phyloP scores from a whole-genome alignment of 306 rosid genomes.

The Pterocarpus santalinus region DNA sequence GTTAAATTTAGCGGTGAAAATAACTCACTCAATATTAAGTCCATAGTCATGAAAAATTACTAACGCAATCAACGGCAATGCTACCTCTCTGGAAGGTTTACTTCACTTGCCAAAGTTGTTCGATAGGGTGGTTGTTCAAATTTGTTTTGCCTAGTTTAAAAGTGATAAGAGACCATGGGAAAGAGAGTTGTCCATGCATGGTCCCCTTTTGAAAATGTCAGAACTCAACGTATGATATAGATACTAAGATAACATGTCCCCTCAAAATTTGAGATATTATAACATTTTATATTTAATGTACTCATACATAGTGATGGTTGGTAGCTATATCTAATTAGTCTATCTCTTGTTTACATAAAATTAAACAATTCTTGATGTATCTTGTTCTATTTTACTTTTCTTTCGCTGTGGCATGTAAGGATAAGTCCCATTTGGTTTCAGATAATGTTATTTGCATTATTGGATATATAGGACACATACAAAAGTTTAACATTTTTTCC shows the following conservation, averaged over 20 bases:
- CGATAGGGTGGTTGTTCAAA: constrained; percentile 40
- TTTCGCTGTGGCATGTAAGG: no score
- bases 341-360: background rate
- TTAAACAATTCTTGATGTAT: background rate
- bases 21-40: background rate
- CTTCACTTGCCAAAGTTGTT: constrained; percentile 48
- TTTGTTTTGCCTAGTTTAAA: constrained; percentile 42
- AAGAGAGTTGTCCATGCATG: constrained; percentile 29
- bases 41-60: background rate
- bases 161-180: background rate
- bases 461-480: background rate
- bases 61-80: background rate
- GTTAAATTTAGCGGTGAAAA: background rate
- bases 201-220: constrained; percentile 26
- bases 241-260: no score
- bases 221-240: background rate
- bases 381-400: no score
- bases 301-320: no score
- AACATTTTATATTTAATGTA: no score
- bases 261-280: no score
- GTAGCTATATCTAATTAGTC: no score
- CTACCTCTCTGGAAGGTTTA: constrained; percentile 38
- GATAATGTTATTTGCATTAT: no score
- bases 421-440: no score
- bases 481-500: background rate